These are phyloP conservation scores for Lepidium sativum DNA, from an alignment of 345 rosid genomes.

Conservation along the genomic window DNA sequence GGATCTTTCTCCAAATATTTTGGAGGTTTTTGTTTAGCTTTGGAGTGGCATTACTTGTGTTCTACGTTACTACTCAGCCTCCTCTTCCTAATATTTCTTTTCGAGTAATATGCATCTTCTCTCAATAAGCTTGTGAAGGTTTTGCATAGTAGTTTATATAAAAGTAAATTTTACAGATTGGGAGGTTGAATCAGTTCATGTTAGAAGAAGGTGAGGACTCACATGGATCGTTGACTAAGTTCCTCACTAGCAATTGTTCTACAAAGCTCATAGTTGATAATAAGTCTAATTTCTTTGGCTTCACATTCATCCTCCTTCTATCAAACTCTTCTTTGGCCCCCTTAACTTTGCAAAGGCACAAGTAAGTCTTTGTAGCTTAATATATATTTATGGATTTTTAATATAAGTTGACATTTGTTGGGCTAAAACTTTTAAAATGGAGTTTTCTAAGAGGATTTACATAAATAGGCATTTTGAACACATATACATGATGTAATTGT, in stretches of 20 bases:
- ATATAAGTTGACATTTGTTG: too few species aligned
- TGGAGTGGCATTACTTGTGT: constrained; percentile 66
- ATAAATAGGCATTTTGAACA: too few species aligned
- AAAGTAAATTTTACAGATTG: constrained; percentile 36
- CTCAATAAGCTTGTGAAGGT: background rate
- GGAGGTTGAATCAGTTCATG: constrained; percentile 37
- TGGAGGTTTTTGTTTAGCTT: constrained; percentile 78
- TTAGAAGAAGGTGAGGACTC: constrained; percentile 76
- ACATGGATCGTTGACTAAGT: constrained; percentile 59
- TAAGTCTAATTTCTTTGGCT: constrained; percentile 72
- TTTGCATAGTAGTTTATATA: background rate
- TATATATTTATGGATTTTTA: too few species aligned
- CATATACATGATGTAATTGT: too few species aligned
- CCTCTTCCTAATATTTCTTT: constrained; percentile 60
- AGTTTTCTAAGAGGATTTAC: too few species aligned
- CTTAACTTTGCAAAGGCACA: constrained; percentile 50
- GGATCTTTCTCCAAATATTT: constrained; percentile 55
- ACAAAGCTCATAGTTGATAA: constrained; percentile 49
- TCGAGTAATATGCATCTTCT: constrained; percentile 38
- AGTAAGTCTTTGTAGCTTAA: constrained; percentile 25
- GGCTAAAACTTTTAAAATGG: too few species aligned
- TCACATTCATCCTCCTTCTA: constrained; percentile 52
- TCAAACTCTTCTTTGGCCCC: constrained; percentile 48
- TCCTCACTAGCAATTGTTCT: constrained; percentile 66
- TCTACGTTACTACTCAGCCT: constrained; percentile 74